These are phyloP conservation scores for Bremia lactucae DNA, from an alignment of 352 stramenopile genomes.

Conservation along the genomic window DNA sequence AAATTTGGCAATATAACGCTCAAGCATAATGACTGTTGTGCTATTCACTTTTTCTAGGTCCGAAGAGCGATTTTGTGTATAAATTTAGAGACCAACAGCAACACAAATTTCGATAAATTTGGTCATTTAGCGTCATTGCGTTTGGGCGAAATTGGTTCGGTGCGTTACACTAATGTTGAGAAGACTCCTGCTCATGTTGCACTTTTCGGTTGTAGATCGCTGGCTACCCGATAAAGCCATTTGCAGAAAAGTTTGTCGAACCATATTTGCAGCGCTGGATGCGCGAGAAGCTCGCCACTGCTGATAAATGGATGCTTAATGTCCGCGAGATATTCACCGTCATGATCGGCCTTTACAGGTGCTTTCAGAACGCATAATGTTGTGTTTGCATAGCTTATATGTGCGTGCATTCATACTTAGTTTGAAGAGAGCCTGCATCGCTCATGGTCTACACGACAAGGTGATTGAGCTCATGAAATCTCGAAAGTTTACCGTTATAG, in stretches of 20 bases:
- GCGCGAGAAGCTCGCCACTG: slow-evolving; percentile 47
- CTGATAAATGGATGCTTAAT: slow-evolving; percentile 35
- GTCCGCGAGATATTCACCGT: slow-evolving; percentile 71
- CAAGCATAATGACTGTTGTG: neutral
- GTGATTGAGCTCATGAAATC: slow-evolving; percentile 41
- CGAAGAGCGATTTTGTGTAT: slow-evolving; percentile 57
- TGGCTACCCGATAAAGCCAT: slow-evolving; percentile 72
- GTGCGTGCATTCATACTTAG: slow-evolving; percentile 10
- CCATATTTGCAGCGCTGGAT: slow-evolving; percentile 74
- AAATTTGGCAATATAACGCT: neutral
- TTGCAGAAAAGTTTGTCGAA: slow-evolving; percentile 68
- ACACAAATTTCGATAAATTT: slow-evolving; percentile 66
- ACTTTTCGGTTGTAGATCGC: slow-evolving; percentile 33
- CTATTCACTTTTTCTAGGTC: slow-evolving; percentile 20
- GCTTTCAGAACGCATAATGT: neutral
- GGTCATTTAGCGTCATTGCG: slow-evolving; percentile 62
- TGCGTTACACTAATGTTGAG: neutral
- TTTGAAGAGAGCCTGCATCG: slow-evolving; percentile 50
- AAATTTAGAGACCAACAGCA: slow-evolving; percentile 58
- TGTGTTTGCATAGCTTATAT: neutral
- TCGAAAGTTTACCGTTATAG: slow-evolving; percentile 57
- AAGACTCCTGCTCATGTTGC: neutral
- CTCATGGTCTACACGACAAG: slow-evolving; percentile 43
- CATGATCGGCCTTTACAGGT: slow-evolving; percentile 72
- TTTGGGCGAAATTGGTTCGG: slow-evolving; percentile 54